Evolutionary conservation across 495 filamentous ascomycete genomes (phyloP).

Genomic region (Penicillium parvum): DNA sequence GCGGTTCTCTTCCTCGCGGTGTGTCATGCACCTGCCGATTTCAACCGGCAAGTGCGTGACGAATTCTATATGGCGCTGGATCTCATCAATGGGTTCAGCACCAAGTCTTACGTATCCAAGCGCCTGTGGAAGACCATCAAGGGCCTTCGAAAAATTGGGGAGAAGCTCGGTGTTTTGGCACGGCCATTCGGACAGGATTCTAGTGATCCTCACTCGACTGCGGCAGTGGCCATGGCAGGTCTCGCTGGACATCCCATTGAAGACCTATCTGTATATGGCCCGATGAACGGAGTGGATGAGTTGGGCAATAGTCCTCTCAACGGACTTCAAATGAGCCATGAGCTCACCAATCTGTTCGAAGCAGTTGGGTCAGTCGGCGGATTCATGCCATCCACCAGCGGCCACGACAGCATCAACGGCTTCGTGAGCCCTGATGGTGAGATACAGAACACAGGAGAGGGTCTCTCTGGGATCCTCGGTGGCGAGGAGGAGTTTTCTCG

Average conservation of each 20-base stretch:
- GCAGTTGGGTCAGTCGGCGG: constrained; percentile 57
- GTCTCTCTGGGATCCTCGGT: constrained; percentile 49
- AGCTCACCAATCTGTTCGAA: constrained; percentile 66
- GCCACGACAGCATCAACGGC: constrained; percentile 38
- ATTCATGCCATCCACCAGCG: constrained; percentile 34
- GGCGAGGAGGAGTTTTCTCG: constrained; percentile 61
- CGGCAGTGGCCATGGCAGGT: constrained; percentile 70
- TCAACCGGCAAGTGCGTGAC: constrained; percentile 66
- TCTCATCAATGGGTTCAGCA: constrained; percentile 73
- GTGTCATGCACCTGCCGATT: constrained; percentile 73
- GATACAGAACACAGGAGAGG: constrained; percentile 43
- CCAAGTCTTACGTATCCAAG: constrained; percentile 72
- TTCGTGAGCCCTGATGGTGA: constrained; percentile 42
- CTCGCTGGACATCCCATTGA: constrained; percentile 66
- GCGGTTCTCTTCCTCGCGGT: constrained; percentile 80
- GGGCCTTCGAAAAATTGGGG: constrained; percentile 73
- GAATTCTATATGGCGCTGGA: constrained; percentile 88
- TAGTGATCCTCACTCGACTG: constrained; percentile 57
- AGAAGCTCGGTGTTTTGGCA: constrained; percentile 66
- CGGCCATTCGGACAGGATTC: constrained; percentile 38
- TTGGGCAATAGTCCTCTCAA: constrained; percentile 58
- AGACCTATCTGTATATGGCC: constrained; percentile 51
- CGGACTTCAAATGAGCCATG: constrained; percentile 58
- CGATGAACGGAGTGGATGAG: constrained; percentile 38
- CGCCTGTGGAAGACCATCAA: constrained; percentile 79